These are phyloP conservation scores for Xylaria sp. DNA, from an alignment of 2,329 filamentous ascomycete genomes.

Conservation along the genomic window DNA sequence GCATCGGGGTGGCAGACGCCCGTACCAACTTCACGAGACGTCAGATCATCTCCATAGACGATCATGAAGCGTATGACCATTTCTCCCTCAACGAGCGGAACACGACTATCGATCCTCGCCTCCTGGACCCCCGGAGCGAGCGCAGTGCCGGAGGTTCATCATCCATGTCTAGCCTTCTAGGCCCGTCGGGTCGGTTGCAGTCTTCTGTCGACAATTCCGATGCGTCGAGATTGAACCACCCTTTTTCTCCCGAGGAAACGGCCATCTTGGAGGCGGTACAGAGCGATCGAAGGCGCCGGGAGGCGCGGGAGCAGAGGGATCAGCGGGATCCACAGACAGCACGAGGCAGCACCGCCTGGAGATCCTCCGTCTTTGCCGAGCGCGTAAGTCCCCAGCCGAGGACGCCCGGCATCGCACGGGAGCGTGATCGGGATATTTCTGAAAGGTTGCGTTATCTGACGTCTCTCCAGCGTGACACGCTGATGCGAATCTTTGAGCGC, in stretches of 20 bases:
- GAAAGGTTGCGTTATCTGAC: conserved; percentile 40
- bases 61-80: conserved; percentile 66
- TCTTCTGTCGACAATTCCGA: conserved; percentile 51
- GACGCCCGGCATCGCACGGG: conserved; percentile 28
- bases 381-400: conserved; percentile 49
- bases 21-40: conserved; percentile 73
- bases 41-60: conserved; percentile 75
- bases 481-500: conserved; percentile 50
- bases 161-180: conserved; percentile 53
- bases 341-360: conserved; percentile 44
- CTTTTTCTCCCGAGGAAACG: conserved; percentile 65
- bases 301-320: conserved; percentile 53
- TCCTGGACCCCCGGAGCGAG: conserved; percentile 61
- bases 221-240: conserved; percentile 60
- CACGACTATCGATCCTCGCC: conserved; percentile 64
- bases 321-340: conserved; percentile 42
- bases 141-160: conserved; percentile 50
- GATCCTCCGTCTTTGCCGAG: conserved; percentile 48
- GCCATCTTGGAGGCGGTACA: conserved; percentile 67
- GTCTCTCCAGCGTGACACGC: conserved; percentile 48
- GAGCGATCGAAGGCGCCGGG: conserved; percentile 63
- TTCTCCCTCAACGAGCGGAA: conserved; percentile 67
- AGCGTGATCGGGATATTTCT: conserved; percentile 38
- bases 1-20: conserved; percentile 79
- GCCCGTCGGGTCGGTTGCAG: conserved; percentile 45